Conservation (phyloP, 441 rosid genomes). For the Erysimum cheiri region DNA sequence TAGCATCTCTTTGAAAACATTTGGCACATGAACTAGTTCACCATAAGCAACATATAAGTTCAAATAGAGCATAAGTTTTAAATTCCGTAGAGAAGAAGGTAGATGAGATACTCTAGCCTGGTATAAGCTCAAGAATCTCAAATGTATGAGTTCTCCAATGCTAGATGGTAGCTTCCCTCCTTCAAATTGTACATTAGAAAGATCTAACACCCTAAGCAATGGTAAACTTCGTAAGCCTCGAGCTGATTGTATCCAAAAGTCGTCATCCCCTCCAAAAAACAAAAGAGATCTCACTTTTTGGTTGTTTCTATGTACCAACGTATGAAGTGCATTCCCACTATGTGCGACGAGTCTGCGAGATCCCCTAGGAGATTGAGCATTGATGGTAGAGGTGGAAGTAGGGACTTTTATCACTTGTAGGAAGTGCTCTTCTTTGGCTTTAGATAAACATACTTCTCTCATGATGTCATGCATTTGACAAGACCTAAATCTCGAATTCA, state of each 20-base stretch:
- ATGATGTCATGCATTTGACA: constrained; percentile 7
- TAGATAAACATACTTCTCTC: not conserved
- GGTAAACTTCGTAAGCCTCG: not conserved
- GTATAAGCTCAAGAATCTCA: not conserved
- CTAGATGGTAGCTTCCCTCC: not conserved
- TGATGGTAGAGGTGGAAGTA: not conserved
- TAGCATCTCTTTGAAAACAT: not conserved
- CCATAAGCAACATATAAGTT: not conserved
- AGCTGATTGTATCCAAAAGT: not conserved
- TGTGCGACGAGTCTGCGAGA: not conserved
- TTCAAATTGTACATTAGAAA: not conserved
- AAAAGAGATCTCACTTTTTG: not conserved
- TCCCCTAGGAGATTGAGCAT: not conserved
- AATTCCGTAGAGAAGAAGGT: not conserved
- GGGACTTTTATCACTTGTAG: not conserved
- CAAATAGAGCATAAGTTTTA: not conserved
- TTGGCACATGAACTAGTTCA: not conserved
- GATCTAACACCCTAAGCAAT: not conserved
- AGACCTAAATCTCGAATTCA: not conserved
- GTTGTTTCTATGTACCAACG: not conserved
- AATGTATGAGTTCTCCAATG: not conserved
- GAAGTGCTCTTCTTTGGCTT: constrained; percentile 12
- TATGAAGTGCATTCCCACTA: not conserved
- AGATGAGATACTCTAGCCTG: not conserved
- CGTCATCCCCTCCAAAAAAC: not conserved